Evolutionary conservation across 257 asterid species (phyloP).

Genomic region (Gentiana dahurica): DNA sequence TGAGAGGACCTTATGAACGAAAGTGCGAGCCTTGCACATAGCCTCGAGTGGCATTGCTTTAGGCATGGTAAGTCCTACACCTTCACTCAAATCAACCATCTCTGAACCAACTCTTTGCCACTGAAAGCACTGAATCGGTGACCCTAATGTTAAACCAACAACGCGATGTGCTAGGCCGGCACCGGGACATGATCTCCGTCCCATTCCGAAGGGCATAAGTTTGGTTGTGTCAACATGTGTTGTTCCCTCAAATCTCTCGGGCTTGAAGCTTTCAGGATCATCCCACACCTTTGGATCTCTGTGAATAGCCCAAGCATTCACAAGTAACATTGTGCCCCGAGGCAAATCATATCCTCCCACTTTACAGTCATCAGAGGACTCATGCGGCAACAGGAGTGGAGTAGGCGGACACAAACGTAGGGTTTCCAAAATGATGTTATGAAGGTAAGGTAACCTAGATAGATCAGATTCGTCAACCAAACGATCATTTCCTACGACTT

Average conservation of each 20-base stretch:
- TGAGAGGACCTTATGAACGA: no score
- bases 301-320: no score
- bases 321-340: no score
- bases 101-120: constrained; percentile 9
- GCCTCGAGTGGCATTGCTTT: constrained; percentile 7
- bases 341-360: no score
- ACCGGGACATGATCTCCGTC: constrained; percentile 11
- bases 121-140: constrained; percentile 9
- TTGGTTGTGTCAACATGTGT: neutral
- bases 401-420: no score
- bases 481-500: no score
- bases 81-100: constrained; percentile 11
- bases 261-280: neutral
- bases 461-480: no score
- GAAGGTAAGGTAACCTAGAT: no score
- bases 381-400: no score
- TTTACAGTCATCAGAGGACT: no score
- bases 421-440: no score
- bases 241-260: constrained; percentile 4
- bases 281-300: constrained; percentile 4
- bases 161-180: constrained; percentile 2
- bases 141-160: neutral
- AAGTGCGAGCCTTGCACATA: neutral
- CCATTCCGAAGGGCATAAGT: constrained; percentile 9
- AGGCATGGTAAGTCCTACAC: constrained; percentile 1